Evolutionary conservation across 257 asterid genomes (phyloP), one percentile per base, ranked within the genome.

Genomic region (Solanum habrochaites): DNA sequence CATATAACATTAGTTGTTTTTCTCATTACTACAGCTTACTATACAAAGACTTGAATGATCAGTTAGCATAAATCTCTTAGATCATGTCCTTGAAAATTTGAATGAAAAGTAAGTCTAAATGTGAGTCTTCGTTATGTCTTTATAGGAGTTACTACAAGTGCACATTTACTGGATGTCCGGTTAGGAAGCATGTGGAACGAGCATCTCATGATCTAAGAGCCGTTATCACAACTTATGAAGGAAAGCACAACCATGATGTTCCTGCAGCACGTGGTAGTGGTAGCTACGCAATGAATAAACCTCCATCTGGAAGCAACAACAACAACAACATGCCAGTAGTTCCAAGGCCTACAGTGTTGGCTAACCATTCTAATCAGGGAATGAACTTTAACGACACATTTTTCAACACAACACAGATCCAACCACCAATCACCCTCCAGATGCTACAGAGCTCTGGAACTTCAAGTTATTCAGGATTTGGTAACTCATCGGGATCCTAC

Each of bases 71-170:
- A 72, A 72, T 72, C 81, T 35, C 49, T 27, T 37, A 42, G 11
- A 56, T 45, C 18, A 16, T 56, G 70, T 39, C 32, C n/a, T 70
- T 85, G 75, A 10, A 78, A 29, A 29, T 49, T 49, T 81, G 43
- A 52, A 18, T 47, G 43, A 80, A 29, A 29, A 52, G 62, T 18
- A 49, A 47, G 43, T 49, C 69, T 78, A 43, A 82, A 81, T 21
- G 45, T 64, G 16, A 4, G 52, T 27, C 31, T 42, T 47, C 83
- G 35, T 35, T 25, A 4, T 62, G 13, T 86, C 10, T 58, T 25
- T 88, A 85, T 93, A 96, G 99, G 92, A 97, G 98, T 91, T 97
- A 97, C 93, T 97, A 97, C 93, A 97, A 95, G 86, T 97, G 99
- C 95, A 94, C 99, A 3, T 93, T 32, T 87, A 69, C 89, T 6